These are phyloP conservation scores for Atkinsonella texensis DNA, from an alignment of 2,329 filamentous ascomycete species.

Conservation along the genomic window DNA sequence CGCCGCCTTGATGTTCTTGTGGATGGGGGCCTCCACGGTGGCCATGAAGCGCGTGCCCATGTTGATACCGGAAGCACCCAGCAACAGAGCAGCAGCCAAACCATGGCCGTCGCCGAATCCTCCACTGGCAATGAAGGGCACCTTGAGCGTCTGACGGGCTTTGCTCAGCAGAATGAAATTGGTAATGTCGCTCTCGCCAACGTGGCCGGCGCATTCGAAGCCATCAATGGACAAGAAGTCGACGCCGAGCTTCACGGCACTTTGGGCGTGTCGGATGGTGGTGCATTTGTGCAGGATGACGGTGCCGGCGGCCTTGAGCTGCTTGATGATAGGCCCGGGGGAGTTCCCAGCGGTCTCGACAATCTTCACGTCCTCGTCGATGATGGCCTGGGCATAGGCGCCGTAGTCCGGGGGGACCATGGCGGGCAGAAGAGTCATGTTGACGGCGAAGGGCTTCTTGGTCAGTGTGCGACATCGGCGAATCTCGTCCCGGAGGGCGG, in stretches of 20 bases:
- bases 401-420: slow-evolving; percentile 84
- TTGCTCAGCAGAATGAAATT: slow-evolving; percentile 81
- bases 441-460: slow-evolving; percentile 74
- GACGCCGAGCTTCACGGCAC: slow-evolving; percentile 84
- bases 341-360: slow-evolving; percentile 88
- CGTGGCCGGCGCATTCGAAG: slow-evolving; percentile 90
- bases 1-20: slow-evolving; percentile 83
- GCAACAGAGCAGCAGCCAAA: slow-evolving; percentile 75
- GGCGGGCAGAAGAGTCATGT: slow-evolving; percentile 84
- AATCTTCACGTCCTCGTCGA: slow-evolving; percentile 83
- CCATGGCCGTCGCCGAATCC: slow-evolving; percentile 94
- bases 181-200: slow-evolving; percentile 77
- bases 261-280: slow-evolving; percentile 83
- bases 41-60: slow-evolving; percentile 99
- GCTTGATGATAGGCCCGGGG: slow-evolving; percentile 79
- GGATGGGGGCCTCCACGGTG: slow-evolving; percentile 85
- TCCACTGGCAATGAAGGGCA: slow-evolving; percentile 91
- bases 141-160: slow-evolving; percentile 69
- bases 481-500: slow-evolving; percentile 89
- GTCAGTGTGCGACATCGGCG: slow-evolving; percentile 72
- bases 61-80: slow-evolving; percentile 91
- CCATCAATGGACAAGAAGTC: slow-evolving; percentile 96
- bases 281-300: slow-evolving; percentile 96
- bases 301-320: slow-evolving; percentile 68
- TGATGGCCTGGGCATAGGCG: slow-evolving; percentile 82